These are phyloP conservation scores for Arctium lappa DNA, from an alignment of 129 eudicot genomes.

Conservation along the genomic window DNA sequence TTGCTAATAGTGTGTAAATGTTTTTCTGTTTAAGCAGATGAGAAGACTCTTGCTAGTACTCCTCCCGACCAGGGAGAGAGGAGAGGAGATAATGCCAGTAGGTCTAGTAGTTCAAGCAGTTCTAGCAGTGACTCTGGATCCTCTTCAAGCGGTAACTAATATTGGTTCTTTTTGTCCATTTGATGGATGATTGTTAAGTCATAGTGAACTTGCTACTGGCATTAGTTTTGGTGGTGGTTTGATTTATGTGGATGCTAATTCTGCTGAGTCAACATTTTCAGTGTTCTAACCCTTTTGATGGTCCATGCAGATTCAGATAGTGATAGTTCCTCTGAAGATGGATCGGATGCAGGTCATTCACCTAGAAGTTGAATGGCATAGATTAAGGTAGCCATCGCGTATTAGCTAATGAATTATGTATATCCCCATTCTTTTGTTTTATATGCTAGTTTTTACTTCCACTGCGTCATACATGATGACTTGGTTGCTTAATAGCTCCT, in stretches of 20 bases:
- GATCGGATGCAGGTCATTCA: conserved; percentile 65
- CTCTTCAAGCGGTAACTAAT: conserved; percentile 75
- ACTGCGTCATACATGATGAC: not conserved
- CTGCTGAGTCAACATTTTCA: not conserved
- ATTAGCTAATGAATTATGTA: not conserved
- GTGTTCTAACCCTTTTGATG: conserved; percentile 10
- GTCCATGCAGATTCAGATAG: conserved; percentile 73
- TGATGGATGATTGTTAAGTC: not conserved
- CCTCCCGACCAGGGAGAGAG: conserved; percentile 47
- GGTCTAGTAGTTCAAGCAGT: conserved; percentile 90
- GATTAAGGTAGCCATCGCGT: conserved; percentile 33
- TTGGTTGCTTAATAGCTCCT: not conserved
- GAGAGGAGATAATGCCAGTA: conserved; percentile 49
- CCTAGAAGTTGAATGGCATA: conserved; percentile 36
- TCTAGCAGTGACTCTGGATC: conserved; percentile 97
- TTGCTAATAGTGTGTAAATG: not conserved
- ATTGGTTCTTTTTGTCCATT: not conserved
- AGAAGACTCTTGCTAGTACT: conserved; percentile 30
- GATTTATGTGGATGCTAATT: not conserved
- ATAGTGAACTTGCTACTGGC: not conserved
- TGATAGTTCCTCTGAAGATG: conserved; percentile 83
- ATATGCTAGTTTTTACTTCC: conserved; percentile 1
- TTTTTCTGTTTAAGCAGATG: conserved; percentile 32
- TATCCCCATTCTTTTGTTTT: not conserved
- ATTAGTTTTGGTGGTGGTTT: not conserved